Conservation (phyloP, 75 land plant species). For the Larix kaempferi region DNA sequence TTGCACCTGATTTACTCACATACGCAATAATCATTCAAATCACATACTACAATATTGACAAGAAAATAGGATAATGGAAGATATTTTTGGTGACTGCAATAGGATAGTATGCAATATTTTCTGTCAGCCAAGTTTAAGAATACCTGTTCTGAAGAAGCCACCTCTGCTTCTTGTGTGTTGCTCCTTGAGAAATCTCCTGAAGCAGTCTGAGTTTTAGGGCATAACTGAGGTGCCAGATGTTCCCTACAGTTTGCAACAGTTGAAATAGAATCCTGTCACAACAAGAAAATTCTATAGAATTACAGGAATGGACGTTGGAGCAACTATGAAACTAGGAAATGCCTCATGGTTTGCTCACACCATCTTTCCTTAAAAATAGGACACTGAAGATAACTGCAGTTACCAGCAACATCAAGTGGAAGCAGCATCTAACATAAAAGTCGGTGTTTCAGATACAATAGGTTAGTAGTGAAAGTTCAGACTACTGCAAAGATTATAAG, state of each 20-base stretch:
- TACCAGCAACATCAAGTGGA: neutral
- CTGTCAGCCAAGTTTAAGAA: neutral
- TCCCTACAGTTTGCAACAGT: neutral
- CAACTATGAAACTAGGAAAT: too few relatives aligned
- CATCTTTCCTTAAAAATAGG: neutral
- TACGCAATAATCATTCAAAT: neutral
- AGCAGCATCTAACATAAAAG: neutral
- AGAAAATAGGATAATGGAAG: neutral
- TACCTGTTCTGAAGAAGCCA: neutral
- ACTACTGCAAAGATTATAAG: neutral
- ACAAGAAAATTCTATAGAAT: neutral
- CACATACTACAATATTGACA: neutral
- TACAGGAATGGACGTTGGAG: neutral
- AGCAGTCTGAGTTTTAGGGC: neutral
- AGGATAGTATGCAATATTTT: too few relatives aligned
- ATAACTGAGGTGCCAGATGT: neutral
- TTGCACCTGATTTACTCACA: neutral
- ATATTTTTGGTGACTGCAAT: too few relatives aligned
- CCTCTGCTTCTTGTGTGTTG: slow-evolving; percentile 10
- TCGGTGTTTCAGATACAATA: neutral
- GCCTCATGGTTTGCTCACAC: too few relatives aligned
- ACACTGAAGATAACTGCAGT: neutral
- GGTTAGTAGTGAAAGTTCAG: neutral
- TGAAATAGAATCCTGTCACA: slow-evolving; percentile 6
- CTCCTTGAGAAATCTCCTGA: slow-evolving; percentile 1